phyloP scores from a whole-genome alignment of 768 basidiomycete species.

The Royoungia palumana region DNA sequence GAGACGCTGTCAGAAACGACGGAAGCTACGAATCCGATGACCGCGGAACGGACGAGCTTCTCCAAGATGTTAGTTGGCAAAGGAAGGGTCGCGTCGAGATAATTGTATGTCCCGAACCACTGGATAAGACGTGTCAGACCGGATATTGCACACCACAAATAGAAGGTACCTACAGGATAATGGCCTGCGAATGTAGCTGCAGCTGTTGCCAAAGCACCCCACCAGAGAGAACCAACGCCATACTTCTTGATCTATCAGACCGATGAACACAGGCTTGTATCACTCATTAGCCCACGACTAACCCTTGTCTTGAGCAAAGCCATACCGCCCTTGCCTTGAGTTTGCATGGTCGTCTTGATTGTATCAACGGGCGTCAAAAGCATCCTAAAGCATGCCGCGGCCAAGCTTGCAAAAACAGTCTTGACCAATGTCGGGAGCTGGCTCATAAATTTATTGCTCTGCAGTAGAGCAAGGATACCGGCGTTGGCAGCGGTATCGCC shows the following conservation, averaged over 20 bases:
- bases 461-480: constrained; percentile 82
- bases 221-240: constrained; percentile 81
- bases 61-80: constrained; percentile 46
- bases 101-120: constrained; percentile 90
- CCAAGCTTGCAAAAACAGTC: constrained; percentile 73
- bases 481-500: constrained; percentile 95
- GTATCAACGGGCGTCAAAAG: constrained; percentile 92
- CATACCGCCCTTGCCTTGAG: constrained; percentile 73
- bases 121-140: constrained; percentile 26
- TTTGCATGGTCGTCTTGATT: constrained; percentile 92
- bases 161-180: constrained; percentile 61
- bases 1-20: constrained; percentile 81
- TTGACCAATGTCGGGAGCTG: constrained; percentile 62
- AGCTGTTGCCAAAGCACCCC: constrained; percentile 87
- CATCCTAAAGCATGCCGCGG: constrained; percentile 86
- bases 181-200: constrained; percentile 93
- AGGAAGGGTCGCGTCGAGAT: constrained; percentile 63
- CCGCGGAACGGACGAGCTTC: constrained; percentile 73
- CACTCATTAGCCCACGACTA: constrained; percentile 10
- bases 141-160: background rate
- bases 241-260: constrained; percentile 60
- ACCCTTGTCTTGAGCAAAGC: constrained; percentile 65
- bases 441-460: constrained; percentile 70
- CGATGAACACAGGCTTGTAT: background rate
- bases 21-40: constrained; percentile 89